These are phyloP conservation scores for Ambrosia artemisiifolia DNA, from an alignment of 129 eudicot genomes.

Conservation along the genomic window DNA sequence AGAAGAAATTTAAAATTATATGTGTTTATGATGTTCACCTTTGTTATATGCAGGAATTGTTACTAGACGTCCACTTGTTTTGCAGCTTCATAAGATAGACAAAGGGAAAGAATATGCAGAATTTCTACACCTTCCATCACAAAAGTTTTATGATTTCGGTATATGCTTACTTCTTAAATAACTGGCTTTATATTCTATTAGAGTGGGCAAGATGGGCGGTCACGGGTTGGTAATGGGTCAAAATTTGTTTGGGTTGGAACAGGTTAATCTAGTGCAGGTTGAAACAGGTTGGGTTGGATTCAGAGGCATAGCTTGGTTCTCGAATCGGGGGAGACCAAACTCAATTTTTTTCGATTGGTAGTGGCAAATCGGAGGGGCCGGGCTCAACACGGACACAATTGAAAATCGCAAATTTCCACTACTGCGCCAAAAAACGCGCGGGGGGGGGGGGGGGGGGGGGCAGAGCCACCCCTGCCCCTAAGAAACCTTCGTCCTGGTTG, in stretches of 20 bases:
- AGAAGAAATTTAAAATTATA: background rate
- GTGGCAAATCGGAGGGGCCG: too few relatives aligned
- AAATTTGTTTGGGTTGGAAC: background rate
- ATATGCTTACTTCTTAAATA: slow-evolving; percentile 1
- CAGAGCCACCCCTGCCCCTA: too few relatives aligned
- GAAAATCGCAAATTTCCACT: too few relatives aligned
- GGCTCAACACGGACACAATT: too few relatives aligned
- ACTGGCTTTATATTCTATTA: background rate
- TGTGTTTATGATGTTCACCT: background rate
- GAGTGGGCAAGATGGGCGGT: background rate
- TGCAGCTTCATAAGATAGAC: slow-evolving; percentile 64
- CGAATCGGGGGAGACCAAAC: too few relatives aligned
- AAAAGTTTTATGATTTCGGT: slow-evolving; percentile 57
- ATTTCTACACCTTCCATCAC: slow-evolving; percentile 47
- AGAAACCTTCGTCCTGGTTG: slow-evolving; percentile 15
- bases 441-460: too few relatives aligned
- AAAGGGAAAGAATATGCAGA: slow-evolving; percentile 53
- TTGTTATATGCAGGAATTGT: slow-evolving; percentile 40
- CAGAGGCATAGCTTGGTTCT: too few relatives aligned
- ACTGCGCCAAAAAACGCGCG: too few relatives aligned
- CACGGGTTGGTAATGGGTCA: background rate
- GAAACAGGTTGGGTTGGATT: background rate
- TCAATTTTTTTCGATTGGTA: too few relatives aligned
- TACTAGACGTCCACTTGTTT: slow-evolving; percentile 46
- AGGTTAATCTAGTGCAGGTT: background rate